phyloP scores from a whole-genome alignment of 768 basidiomycete genomes.

The Hygrocybe punicea region DNA sequence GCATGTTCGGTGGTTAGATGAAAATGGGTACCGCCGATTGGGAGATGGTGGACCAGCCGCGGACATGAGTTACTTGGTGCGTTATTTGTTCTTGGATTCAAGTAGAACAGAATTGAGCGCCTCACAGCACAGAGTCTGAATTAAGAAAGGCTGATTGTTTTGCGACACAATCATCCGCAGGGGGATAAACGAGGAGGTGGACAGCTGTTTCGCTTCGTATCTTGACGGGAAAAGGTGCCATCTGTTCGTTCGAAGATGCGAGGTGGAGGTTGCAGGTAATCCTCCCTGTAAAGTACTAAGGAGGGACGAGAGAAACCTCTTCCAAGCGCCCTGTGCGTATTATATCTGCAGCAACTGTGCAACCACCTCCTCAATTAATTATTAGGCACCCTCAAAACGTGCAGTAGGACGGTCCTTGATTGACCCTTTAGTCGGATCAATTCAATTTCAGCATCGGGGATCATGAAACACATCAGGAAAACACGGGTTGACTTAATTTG shows the following conservation, averaged over 20 bases:
- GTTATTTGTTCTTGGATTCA: conserved; percentile 11
- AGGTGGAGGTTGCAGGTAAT: conserved; percentile 7
- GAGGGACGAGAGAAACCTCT: background rate
- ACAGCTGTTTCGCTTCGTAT: conserved; percentile 11
- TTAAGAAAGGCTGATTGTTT: background rate
- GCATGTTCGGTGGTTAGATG: too few species aligned
- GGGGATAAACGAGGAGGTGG: conserved; percentile 8
- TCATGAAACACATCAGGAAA: too few species aligned
- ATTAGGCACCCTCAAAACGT: too few species aligned
- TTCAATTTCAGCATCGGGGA: too few species aligned
- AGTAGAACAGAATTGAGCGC: conserved; percentile 13
- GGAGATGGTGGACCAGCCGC: conserved; percentile 8
- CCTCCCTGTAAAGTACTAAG: conserved; percentile 11
- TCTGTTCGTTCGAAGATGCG: conserved; percentile 12
- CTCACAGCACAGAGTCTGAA: conserved; percentile 7
- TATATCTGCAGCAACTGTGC: conserved; percentile 7
- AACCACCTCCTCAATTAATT: too few species aligned
- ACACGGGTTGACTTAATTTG: too few species aligned
- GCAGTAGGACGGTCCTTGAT: too few species aligned
- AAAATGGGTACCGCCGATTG: too few species aligned
- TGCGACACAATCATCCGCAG: background rate
- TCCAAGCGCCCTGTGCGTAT: conserved; percentile 5
- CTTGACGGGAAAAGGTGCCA: conserved; percentile 3
- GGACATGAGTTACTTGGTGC: conserved; percentile 6
- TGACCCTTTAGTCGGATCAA: too few species aligned